phyloP scores from a whole-genome alignment of 768 basidiomycete genomes.

The Rhodotorula diobovata region DNA sequence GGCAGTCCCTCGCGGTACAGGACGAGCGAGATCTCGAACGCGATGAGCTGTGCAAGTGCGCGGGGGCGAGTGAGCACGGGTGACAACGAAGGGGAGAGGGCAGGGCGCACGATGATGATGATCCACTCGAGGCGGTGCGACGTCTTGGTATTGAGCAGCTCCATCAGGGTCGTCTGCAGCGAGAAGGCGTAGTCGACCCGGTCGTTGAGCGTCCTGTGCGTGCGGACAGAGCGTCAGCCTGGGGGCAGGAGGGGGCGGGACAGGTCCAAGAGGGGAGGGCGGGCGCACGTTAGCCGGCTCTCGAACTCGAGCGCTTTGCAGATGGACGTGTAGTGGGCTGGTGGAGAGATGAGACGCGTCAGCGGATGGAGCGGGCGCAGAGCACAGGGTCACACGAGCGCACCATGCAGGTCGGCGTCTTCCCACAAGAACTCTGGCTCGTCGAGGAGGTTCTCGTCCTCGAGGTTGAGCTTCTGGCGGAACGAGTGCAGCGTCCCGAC shows the following conservation, averaged over 20 bases:
- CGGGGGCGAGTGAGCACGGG: background rate
- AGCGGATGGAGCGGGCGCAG: background rate
- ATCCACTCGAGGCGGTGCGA: conserved; percentile 93
- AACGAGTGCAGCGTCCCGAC: conserved; percentile 87
- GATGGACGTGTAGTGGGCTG: conserved; percentile 70
- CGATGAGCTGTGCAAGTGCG: conserved; percentile 28
- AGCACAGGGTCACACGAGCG: conserved; percentile 44
- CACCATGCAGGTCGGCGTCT: conserved; percentile 79
- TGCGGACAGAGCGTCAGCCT: background rate
- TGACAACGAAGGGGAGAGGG: background rate
- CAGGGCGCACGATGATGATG: conserved; percentile 75
- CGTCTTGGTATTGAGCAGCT: conserved; percentile 84
- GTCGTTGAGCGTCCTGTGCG: conserved; percentile 19
- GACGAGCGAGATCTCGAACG: conserved; percentile 38
- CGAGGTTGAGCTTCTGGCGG: conserved; percentile 84
- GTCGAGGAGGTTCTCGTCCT: conserved; percentile 80
- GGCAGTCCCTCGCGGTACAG: conserved; percentile 35
- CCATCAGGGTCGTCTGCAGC: conserved; percentile 81
- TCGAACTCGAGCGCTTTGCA: conserved; percentile 81
- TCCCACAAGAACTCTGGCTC: conserved; percentile 92
- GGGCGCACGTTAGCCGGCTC: conserved; percentile 57
- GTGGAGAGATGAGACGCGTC: background rate
- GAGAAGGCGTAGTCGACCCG: conserved; percentile 52
- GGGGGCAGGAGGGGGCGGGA: conserved; percentile 50
- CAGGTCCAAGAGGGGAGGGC: too few relatives aligned